Base-by-base conservation (phyloP, 2,329 filamentous ascomycete genomes). In the Scortechinia acanthostroma region DNA sequence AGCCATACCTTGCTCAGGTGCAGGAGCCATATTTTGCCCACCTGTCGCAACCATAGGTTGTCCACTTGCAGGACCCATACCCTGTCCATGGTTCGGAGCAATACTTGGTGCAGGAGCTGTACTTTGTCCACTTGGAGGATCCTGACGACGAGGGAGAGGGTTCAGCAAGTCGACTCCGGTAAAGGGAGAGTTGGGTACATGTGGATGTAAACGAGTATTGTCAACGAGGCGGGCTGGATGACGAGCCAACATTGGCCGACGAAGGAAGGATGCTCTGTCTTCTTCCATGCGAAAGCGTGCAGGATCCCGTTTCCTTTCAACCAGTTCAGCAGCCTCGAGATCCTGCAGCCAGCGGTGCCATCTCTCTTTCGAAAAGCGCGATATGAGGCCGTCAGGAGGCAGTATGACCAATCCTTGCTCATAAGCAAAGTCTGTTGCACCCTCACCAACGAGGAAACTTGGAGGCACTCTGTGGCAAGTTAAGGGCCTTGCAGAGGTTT, bases 401-500 rank as follows among this genome's bases (percentile, higher is more conserved):
- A 90, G 72, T 10, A 88, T 70, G 0, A 76, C 68, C 58, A 97
- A 79, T 5, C 87, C 83, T 52, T 90, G 77, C 48, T 91, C 82
- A 49, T 78, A 77, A 1, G 91, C 93, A 63, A 94, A 98, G n/a
- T 85, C 77, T 37, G 78, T 84, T 15, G 93, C 93, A 10, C 93
- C 93, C 52, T 87, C 74, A 23, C 89, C 88, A 10, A 95, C 87
- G 2, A 98, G 76, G 20, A 96, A 79, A 55, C 96, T 97, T 6
- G 93, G 93, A 5, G 94, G 91, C 3, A 98, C 90, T 19, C 93
- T 83, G 45, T 87, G 81, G 43, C 97, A 76, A 4, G 88, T 88
- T 16, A 97, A 66, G 1, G 86, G 80, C 47, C 81, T 76, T 43
- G 78, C 86, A 47, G 88, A 88, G 47, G 78, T 76, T 46, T 95